phyloP scores from a whole-genome alignment of 2,329 filamentous ascomycete species.

The Fusarium haematococcum region DNA sequence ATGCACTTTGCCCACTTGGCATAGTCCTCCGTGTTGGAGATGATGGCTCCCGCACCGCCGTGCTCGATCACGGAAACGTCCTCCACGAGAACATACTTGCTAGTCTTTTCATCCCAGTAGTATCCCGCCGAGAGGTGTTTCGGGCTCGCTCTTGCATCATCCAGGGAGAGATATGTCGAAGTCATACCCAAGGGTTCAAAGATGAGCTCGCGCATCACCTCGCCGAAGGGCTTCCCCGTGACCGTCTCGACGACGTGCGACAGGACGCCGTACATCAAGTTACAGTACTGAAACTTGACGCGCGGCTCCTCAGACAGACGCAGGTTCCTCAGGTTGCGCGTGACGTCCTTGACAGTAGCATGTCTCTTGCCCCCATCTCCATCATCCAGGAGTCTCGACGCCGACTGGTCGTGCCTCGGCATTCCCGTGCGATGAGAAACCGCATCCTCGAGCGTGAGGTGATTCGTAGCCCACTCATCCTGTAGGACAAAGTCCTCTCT shows the following conservation, averaged over 20 bases:
- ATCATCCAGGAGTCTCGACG: conserved; percentile 29
- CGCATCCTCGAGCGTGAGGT: conserved; percentile 66
- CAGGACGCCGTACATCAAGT: conserved; percentile 61
- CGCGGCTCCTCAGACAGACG: conserved; percentile 58
- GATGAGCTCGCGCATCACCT: conserved; percentile 55
- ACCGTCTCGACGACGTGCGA: conserved; percentile 60
- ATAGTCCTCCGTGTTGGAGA: conserved; percentile 64
- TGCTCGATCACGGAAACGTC: conserved; percentile 43
- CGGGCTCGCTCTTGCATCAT: conserved; percentile 40
- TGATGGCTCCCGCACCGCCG: conserved; percentile 55
- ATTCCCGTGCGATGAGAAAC: conserved; percentile 65
- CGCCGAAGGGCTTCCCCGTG: conserved; percentile 51
- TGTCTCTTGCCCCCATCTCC: conserved; percentile 46
- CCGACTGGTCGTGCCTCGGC: conserved; percentile 54
- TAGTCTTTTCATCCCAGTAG: conserved; percentile 48
- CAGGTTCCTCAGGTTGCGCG: conserved; percentile 59
- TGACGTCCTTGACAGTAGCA: conserved; percentile 50
- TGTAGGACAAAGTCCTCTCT: conserved; percentile 64
- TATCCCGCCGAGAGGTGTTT: conserved; percentile 57
- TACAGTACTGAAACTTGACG: conserved; percentile 60
- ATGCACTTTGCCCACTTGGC: conserved; percentile 63
- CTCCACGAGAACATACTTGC: conserved; percentile 33
- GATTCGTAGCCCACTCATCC: conserved; percentile 58
- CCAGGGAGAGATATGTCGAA: conserved; percentile 52
- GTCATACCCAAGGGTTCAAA: conserved; percentile 62